Evolutionary conservation across 345 rosid genomes (phyloP), one percentile per base, ranked within the genome.

Genomic region (Xanthoceras sorbifolium): DNA sequence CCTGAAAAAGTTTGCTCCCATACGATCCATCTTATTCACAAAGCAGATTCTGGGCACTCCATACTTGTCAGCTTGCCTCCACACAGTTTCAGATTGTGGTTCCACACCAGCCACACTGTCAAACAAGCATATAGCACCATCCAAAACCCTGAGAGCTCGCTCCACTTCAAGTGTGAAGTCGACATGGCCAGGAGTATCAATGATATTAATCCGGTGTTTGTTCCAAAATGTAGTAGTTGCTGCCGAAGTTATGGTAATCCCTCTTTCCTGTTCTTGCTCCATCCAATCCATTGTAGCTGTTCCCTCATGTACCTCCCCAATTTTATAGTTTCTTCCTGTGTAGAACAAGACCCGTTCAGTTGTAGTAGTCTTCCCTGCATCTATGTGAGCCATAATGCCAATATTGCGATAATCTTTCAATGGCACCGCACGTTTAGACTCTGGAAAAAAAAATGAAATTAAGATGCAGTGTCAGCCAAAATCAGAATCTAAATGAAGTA

Each of bases 251-350:
- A 96, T 93, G 36, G 99, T 96, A 79, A 96, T 93, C 77, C 99
- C 99, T 87, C 99, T 90, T 80, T 96, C 99, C 75, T 96, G 99
- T 74, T 96, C 99, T 85, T 96, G 99, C 75, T 96, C 99, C 98
- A 96, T 96, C 98, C 99, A 96, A 79, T 96, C 99, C 99, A 96
- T 96, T 28, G 99, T 96, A 52, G 99, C 98, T 2, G 99, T 96
- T 64, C 97, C 98, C 80, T 96, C 99, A 7, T 95, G 98, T 6
- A 96, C 99, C 84, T 96, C 98, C 4, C 99, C 98, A 29, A 96
- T 96, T 81, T 96, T 96, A 83, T 96, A 96, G 87, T 96, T 96
- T 82, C 99, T 85, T 73, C 98, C 98, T 0, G 99, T 93, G 77
- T 93, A 96, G 83, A 76, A 96, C 20, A 96, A 86, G 81, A 96